Evolutionary conservation across 1,284 basidiomycete species (phyloP).

Genomic region (Sanguinoderma infundibulare): DNA sequence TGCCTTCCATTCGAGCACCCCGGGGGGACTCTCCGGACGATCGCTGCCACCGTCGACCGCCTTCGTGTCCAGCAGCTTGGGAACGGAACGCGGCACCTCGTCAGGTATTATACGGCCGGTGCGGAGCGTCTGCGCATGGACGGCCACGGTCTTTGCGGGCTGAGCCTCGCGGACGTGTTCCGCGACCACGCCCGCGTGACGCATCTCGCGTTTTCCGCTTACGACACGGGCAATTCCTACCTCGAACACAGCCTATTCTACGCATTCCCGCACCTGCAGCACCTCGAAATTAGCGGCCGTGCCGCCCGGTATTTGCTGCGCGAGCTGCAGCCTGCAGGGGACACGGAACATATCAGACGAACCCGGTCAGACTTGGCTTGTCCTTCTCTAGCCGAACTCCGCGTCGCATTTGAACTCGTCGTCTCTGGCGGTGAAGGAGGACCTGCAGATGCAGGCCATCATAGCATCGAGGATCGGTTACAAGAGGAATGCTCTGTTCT

Average conservation of each 20-base stretch:
- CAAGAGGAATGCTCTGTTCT: background rate
- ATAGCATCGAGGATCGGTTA: background rate
- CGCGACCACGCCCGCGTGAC: background rate
- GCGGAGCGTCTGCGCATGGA: background rate
- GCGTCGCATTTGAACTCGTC: background rate
- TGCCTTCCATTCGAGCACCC: background rate
- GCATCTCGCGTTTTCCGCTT: no score
- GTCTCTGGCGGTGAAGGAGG: background rate
- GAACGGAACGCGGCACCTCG: background rate
- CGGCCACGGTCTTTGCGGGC: background rate
- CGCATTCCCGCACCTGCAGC: background rate
- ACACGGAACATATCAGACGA: background rate
- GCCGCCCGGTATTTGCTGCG: background rate
- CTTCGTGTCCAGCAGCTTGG: background rate
- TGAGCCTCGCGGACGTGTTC: background rate
- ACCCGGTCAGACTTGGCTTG: background rate
- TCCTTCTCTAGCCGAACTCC: background rate
- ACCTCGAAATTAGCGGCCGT: background rate
- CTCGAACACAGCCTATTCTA: background rate
- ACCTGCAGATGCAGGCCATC: background rate
- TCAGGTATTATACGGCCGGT: background rate
- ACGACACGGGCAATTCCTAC: no score
- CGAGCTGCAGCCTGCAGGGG: background rate
- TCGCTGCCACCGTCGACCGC: background rate
- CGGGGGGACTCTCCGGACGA: background rate